These are phyloP conservation scores for Peniophora sp. DNA, from an alignment of 1,284 basidiomycete species.

Conservation along the genomic window DNA sequence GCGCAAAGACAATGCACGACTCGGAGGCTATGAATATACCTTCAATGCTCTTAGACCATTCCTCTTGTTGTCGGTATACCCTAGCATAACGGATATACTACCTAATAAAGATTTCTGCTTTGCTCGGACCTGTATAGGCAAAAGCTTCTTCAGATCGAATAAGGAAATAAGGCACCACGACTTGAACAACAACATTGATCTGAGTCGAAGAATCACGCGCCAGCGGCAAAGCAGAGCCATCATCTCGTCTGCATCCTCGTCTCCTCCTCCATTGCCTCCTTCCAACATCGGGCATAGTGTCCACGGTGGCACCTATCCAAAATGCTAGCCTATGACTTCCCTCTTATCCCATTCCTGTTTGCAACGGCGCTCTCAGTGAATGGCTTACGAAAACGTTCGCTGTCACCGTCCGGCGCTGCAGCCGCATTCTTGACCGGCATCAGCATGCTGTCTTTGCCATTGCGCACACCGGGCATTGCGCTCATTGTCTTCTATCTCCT, in stretches of 20 bases:
- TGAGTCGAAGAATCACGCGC: too few species aligned
- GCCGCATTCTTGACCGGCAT: constrained; percentile 75
- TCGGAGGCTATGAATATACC: neutral
- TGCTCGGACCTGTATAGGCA: too few species aligned
- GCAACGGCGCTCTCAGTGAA: constrained; percentile 37
- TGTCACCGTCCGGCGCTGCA: constrained; percentile 65
- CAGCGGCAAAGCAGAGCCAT: too few species aligned
- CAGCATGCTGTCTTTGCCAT: constrained; percentile 50
- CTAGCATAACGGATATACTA: too few species aligned
- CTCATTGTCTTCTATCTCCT: constrained; percentile 80
- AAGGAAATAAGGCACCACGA: too few species aligned
- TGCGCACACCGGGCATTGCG: constrained; percentile 62
- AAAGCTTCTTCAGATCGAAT: neutral
- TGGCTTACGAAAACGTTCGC: constrained; percentile 49
- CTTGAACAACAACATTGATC: too few species aligned
- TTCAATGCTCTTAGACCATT: neutral
- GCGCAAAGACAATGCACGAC: neutral
- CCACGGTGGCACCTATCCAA: neutral
- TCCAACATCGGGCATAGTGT: too few species aligned
- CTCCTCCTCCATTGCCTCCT: too few species aligned
- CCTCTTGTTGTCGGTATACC: neutral
- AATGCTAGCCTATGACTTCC: constrained; percentile 17
- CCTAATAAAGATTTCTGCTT: too few species aligned
- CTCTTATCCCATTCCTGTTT: constrained; percentile 28
- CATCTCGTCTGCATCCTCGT: too few species aligned